phyloP scores from a whole-genome alignment of 768 basidiomycete genomes.

The Suillus americanus region DNA sequence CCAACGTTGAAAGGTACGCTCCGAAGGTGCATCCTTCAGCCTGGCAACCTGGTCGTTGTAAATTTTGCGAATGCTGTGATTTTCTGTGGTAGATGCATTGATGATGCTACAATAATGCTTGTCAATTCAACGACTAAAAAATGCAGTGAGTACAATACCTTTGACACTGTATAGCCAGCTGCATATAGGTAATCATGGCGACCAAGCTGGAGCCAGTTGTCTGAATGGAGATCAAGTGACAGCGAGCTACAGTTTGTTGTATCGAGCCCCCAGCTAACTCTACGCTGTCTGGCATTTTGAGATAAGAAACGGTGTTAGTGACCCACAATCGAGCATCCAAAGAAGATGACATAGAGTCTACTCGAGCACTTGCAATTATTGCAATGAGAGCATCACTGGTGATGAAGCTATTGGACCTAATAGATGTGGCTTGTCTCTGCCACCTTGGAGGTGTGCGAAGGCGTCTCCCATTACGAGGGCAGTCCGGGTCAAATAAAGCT shows the following conservation, averaged over 20 bases:
- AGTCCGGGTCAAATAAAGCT: neutral
- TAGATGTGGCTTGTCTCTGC: neutral
- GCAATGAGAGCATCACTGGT: neutral
- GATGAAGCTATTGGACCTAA: neutral
- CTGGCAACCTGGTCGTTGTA: neutral
- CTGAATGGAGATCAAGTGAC: neutral
- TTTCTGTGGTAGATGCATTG: neutral
- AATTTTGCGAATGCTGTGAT: neutral
- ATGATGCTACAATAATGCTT: neutral
- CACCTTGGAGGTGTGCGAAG: neutral
- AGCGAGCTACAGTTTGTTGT: neutral
- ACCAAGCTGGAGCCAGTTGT: neutral
- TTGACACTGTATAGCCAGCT: neutral
- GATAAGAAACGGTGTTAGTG: neutral
- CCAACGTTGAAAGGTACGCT: too few relatives aligned
- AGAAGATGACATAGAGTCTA: neutral
- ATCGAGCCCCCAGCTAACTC: neutral
- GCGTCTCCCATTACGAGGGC: neutral
- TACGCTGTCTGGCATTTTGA: neutral
- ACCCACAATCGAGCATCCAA: neutral
- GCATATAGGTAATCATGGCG: neutral
- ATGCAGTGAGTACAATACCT: neutral
- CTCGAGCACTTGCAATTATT: neutral
- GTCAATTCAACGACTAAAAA: neutral
- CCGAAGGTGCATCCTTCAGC: neutral